Percentiles rank a stretch among this genome's conserved stretches.
Evolutionary conservation across 306 rosid genomes (phyloP).

Genomic region (Cicer pinnatifidum): DNA sequence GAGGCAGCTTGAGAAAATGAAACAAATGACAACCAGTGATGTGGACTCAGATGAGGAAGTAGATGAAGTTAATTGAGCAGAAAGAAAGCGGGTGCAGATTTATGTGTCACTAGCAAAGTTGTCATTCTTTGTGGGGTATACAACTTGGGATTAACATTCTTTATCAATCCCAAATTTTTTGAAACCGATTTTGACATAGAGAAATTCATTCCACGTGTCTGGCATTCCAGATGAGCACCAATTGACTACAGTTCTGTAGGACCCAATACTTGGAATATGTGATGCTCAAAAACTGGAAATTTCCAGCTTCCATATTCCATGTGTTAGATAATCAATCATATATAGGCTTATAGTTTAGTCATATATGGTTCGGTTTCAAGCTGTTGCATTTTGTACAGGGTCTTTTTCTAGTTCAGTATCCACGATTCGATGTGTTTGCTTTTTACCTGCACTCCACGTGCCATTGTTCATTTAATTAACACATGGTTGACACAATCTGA

Average conservation of each 20-base stretch:
- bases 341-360: constrained; percentile 49
- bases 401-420: constrained; percentile 64
- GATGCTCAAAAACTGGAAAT: constrained; percentile 71
- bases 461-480: neutral
- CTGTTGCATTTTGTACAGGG: constrained; percentile 38
- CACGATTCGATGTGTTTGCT: constrained; percentile 54
- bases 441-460: neutral
- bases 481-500: neutral
- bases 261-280: constrained; percentile 79
- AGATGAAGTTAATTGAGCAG: constrained; percentile 60
- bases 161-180: constrained; percentile 56
- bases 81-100: constrained; percentile 44
- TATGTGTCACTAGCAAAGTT: constrained; percentile 49
- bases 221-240: constrained; percentile 98
- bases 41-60: constrained; percentile 53
- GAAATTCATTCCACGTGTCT: constrained; percentile 90
- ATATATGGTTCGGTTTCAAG: constrained; percentile 60
- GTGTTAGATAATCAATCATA: constrained; percentile 59
- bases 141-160: constrained; percentile 25
- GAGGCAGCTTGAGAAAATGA: constrained; percentile 90
- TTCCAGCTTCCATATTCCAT: constrained; percentile 62
- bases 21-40: constrained; percentile 72
- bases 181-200: constrained; percentile 67
- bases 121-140: constrained; percentile 45
- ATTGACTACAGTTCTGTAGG: constrained; percentile 85